Evolutionary conservation across 345 rosid genomes (phyloP), one percentile per base, ranked within the genome.

Genomic region (Boechera divaricarpa): DNA sequence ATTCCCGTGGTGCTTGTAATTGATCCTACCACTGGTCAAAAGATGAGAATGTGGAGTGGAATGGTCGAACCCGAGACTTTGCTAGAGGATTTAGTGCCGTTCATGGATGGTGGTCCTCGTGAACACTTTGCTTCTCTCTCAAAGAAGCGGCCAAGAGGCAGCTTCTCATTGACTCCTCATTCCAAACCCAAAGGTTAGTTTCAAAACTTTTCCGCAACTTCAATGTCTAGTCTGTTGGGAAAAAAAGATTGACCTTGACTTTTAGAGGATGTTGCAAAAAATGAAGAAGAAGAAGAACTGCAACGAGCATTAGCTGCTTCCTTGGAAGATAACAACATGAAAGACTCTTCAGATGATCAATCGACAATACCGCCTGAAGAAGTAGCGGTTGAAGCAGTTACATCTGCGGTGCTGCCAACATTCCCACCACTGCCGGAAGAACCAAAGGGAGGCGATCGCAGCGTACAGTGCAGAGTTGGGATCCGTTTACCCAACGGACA

Each of bases 21-120:
- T 41, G 99, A 96, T 71, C 99, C 99, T 60, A 88, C 94, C 76
- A 91, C 99, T 4, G 99, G 98, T 63, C 97, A 96, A 80, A 93
- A 85, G 82, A 93, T 93, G 96, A 87, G 86, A 57, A 83, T 84
- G 47, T 93, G 99, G 99, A 63, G 48, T 77, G 98, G 99, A 74
- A 90, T 96, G 98, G 86, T 96, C 53, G 89, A 89, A 67, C 97
- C 99, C 6, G 99, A 89, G 82, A 87, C 78, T 80, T 79, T 96
- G 80, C 91, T 96, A 5, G 98, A 96, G 90, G 94, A 91, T 86
- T 83, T 96, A 63, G 89, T 90, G 33, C 87, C 86, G n/a, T 96
- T 86, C 85, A 82, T 96, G 97, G 99, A 96, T 74, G 93, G 96
- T 72, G 95, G 97, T 71, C 99, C 98, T 10, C 82, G 89, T 61